Evolutionary conservation across 495 filamentous ascomycete species (phyloP), one percentile per base, ranked within the genome.

Genomic region (Rhypophila decipiens): DNA sequence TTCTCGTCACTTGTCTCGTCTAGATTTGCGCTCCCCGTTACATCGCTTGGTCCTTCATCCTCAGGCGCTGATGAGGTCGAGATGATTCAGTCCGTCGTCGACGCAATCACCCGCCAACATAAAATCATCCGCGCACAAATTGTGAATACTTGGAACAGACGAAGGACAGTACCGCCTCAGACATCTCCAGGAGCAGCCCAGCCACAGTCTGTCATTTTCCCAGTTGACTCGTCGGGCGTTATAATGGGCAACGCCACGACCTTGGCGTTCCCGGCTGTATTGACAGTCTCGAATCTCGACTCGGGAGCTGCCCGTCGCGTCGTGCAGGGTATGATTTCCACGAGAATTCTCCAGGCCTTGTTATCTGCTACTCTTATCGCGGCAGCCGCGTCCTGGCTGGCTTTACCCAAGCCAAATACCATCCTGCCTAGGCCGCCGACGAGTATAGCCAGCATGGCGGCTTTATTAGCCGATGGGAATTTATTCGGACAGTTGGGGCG

Each of bases 41-140:
- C 33, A 3, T 23, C 44, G 22, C 54, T 60, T 17, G n/a, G n/a
- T n/a, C n/a, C n/a, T n/a, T n/a, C n/a, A n/a, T n/a, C n/a, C n/a
- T n/a, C n/a, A n/a, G 48, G 41, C 23, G 20, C 37, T 15, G 24
- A 42, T n/a, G 15, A 31, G 17, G 13, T 41, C 27, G 27, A 36
- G 17, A 29, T 27, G 1, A 12, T 37, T 2, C 41, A 52, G 23
- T 20, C 34, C 11, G 42, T 62, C 35, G 19, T 33, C 20, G 18
- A 69, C 52, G 20, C 79, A 67, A 53, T 81, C 69, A 13, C 68
- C 48, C 8, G 65, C 50, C 40, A 78, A 56, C 24, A 73, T 58
- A 20, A 66, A 46, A 44, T 80, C 64, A 24, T 72, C 58, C 41
- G 60, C 53, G 29, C 56, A 3, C 59, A 62, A 46, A 40, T 50